Evolutionary conservation across 805 yeast species (phyloP).

Genomic region (Yarrowia keelungensis): DNA sequence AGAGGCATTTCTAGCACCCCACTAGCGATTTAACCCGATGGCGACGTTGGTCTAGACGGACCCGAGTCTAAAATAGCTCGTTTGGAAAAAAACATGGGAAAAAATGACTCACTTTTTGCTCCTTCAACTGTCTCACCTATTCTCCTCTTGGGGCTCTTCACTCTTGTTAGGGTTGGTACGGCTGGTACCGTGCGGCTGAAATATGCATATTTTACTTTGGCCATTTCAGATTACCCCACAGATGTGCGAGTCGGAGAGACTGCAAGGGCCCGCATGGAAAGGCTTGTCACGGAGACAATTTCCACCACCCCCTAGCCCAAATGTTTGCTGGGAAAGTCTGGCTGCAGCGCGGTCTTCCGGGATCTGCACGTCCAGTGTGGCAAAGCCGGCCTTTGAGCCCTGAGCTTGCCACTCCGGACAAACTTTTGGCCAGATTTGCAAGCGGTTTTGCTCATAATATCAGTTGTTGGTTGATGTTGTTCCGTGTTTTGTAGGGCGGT

Average conservation of each 20-base stretch:
- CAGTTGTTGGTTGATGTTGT: conserved; percentile 7
- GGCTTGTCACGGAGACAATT: too few species aligned
- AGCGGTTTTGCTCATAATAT: background rate
- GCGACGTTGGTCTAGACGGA: background rate
- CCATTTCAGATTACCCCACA: conserved; percentile 2
- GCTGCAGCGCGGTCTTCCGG: background rate
- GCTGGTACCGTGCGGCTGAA: conserved; percentile 26
- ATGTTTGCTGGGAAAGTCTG: background rate
- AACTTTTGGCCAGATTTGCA: background rate
- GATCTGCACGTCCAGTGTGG: background rate
- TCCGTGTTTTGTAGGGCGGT: background rate
- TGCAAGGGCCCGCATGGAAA: conserved; percentile 22
- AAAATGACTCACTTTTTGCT: background rate
- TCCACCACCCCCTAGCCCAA: too few species aligned
- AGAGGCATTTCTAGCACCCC: background rate
- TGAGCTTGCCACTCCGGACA: background rate
- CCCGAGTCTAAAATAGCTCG: background rate
- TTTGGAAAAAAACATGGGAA: background rate
- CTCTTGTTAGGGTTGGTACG: conserved; percentile 8
- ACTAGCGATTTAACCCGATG: background rate
- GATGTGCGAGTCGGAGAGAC: conserved; percentile 28
- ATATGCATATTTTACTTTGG: conserved; percentile 3
- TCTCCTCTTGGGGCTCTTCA: background rate
- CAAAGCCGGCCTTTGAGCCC: conserved; percentile 16
- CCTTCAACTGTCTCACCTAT: background rate